These are phyloP conservation scores for Candida sphagnicola DNA, from an alignment of 805 yeast species.

Conservation along the genomic window DNA sequence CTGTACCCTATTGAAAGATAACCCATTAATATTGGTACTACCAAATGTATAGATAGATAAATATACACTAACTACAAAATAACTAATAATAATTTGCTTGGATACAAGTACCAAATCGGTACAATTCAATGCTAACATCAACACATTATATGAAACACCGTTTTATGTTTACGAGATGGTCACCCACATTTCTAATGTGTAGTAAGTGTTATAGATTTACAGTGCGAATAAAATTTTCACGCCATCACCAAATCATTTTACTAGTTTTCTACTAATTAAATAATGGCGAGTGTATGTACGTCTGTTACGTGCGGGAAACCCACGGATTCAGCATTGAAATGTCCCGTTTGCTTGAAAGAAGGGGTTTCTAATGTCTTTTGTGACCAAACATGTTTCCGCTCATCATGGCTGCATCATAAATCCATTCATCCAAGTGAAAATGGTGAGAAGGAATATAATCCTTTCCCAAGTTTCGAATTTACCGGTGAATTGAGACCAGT, in stretches of 20 bases:
- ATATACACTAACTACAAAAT: too few species aligned
- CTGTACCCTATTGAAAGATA: too few species aligned
- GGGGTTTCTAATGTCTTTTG: slow-evolving; percentile 68
- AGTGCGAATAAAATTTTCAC: background rate
- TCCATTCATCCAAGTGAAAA: slow-evolving; percentile 59
- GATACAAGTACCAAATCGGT: too few species aligned
- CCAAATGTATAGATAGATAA: too few species aligned
- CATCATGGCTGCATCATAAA: slow-evolving; percentile 71
- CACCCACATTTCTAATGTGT: too few species aligned
- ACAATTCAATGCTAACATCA: too few species aligned
- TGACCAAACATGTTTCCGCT: slow-evolving; percentile 76
- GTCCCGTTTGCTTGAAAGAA: slow-evolving; percentile 86
- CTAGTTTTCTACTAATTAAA: background rate
- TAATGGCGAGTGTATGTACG: slow-evolving; percentile 47
- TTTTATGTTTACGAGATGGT: too few species aligned
- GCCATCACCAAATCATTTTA: background rate
- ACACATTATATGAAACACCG: too few species aligned
- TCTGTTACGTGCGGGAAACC: slow-evolving; percentile 84
- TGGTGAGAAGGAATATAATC: slow-evolving; percentile 62
- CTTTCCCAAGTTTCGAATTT: slow-evolving; percentile 76
- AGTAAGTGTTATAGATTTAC: too few species aligned
- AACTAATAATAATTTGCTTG: too few species aligned
- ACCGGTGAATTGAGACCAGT: slow-evolving; percentile 72
- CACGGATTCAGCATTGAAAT: slow-evolving; percentile 71
- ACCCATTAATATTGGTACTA: too few species aligned